Percentiles rank a stretch among this genome's conserved stretches.
These are phyloP conservation scores for Zizania palustris DNA, from an alignment of 202 grass and related monocot genomes.

Conservation along the genomic window DNA sequence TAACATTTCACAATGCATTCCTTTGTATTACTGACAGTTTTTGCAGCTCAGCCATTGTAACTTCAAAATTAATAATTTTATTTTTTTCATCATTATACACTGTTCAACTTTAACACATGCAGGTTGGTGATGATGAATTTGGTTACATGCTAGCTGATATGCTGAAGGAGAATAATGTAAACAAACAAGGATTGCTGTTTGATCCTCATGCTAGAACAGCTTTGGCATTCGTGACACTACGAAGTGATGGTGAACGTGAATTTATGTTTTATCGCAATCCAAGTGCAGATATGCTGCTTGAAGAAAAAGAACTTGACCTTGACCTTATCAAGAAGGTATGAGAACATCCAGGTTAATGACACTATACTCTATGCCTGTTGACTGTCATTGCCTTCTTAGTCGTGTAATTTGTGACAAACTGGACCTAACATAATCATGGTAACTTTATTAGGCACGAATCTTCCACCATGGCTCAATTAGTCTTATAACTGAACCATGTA, in stretches of 20 bases:
- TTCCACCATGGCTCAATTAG: slow-evolving; percentile 97
- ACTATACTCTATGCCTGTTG: not conserved
- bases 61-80: not conserved
- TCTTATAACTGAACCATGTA: slow-evolving; percentile 98
- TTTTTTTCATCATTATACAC: slow-evolving; percentile 1
- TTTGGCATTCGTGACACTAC: slow-evolving; percentile 93
- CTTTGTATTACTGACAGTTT: slow-evolving; percentile 1
- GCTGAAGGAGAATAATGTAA: slow-evolving; percentile 92
- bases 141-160: slow-evolving; percentile 91
- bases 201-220: slow-evolving; percentile 91
- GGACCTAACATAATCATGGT: slow-evolving; percentile 41
- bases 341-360: slow-evolving; percentile 15
- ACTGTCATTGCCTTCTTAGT: slow-evolving; percentile 27
- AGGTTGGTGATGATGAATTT: slow-evolving; percentile 99
- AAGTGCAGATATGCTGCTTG: slow-evolving; percentile 98
- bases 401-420: slow-evolving; percentile 39
- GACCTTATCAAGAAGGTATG: slow-evolving; percentile 87
- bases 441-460: slow-evolving; percentile 74
- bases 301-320: slow-evolving; percentile 89
- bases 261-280: slow-evolving; percentile 99
- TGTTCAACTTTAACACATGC: slow-evolving; percentile 29
- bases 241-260: slow-evolving; percentile 89
- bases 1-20: slow-evolving; percentile 22
- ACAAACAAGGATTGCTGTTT: slow-evolving; percentile 81
- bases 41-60: not conserved